Conservation (phyloP, 2,329 filamentous ascomycete species). For the Neobulgaria alba region DNA sequence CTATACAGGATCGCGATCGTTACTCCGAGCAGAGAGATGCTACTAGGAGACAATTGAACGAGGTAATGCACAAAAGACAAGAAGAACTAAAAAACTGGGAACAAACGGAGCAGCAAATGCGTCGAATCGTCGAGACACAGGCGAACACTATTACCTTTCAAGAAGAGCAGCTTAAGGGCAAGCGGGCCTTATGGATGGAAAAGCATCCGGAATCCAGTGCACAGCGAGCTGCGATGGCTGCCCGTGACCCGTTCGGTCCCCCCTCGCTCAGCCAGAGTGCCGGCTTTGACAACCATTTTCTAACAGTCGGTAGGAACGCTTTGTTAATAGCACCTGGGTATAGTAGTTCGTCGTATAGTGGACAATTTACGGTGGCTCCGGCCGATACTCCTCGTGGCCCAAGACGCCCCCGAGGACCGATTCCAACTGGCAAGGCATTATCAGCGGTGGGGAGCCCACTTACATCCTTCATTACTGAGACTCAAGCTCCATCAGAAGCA, state of each 20-base stretch:
- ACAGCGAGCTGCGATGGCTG: constrained; percentile 7
- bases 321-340: background rate
- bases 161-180: constrained; percentile 11
- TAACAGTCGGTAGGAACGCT: background rate
- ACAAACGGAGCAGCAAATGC: background rate
- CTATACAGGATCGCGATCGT: background rate
- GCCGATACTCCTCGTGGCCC: background rate
- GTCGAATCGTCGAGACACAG: background rate
- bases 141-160: background rate
- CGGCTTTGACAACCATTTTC: background rate
- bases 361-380: background rate
- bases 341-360: background rate
- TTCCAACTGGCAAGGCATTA: constrained; percentile 1
- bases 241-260: constrained; percentile 16
- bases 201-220: constrained; percentile 11
- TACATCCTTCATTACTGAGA: background rate
- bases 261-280: constrained; percentile 7
- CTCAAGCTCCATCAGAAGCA: constrained; percentile 5
- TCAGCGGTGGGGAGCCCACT: background rate
- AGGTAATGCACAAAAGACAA: background rate
- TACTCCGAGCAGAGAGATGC: background rate
- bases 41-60: background rate
- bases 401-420: constrained; percentile 1
- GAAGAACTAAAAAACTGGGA: background rate
- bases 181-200: constrained; percentile 20